A percentile compares a stretch with the other conserved stretches of the same genome.
Evolutionary conservation across 2,329 filamentous ascomycete genomes (phyloP).

Genomic region (Cladophialophora yegresii): DNA sequence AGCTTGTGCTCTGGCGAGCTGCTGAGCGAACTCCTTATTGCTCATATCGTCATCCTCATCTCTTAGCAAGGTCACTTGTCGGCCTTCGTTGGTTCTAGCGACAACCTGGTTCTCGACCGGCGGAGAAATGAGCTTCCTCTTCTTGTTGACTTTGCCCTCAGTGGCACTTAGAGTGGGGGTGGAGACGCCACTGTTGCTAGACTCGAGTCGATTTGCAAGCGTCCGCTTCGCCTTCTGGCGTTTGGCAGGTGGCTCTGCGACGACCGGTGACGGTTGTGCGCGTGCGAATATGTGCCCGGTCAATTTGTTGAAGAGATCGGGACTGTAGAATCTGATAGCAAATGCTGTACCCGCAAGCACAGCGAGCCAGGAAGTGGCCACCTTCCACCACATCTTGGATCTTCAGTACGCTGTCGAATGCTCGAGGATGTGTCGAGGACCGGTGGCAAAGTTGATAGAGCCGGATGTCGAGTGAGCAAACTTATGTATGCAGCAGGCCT

Average conservation of each 20-base stretch:
- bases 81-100: conserved; percentile 39
- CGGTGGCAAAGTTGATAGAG: background rate
- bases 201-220: conserved; percentile 25
- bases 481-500: background rate
- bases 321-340: conserved; percentile 32
- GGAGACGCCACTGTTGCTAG: conserved; percentile 24
- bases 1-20: conserved; percentile 69
- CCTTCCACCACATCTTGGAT: conserved; percentile 30
- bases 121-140: conserved; percentile 43
- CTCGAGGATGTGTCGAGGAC: background rate
- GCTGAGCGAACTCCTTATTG: conserved; percentile 74
- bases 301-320: conserved; percentile 29
- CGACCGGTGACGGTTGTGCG: background rate
- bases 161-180: conserved; percentile 26
- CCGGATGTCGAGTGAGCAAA: background rate
- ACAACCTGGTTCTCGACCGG: conserved; percentile 40
- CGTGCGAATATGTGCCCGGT: conserved; percentile 12
- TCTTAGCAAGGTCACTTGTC: conserved; percentile 34
- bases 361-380: conserved; percentile 28
- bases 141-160: conserved; percentile 41
- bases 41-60: conserved; percentile 63
- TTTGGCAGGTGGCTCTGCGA: conserved; percentile 23
- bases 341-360: conserved; percentile 26
- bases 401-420: background rate
- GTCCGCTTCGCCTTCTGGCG: conserved; percentile 32